Conservation (phyloP, 805 yeast genomes). For the Saturnispora diversa region DNA sequence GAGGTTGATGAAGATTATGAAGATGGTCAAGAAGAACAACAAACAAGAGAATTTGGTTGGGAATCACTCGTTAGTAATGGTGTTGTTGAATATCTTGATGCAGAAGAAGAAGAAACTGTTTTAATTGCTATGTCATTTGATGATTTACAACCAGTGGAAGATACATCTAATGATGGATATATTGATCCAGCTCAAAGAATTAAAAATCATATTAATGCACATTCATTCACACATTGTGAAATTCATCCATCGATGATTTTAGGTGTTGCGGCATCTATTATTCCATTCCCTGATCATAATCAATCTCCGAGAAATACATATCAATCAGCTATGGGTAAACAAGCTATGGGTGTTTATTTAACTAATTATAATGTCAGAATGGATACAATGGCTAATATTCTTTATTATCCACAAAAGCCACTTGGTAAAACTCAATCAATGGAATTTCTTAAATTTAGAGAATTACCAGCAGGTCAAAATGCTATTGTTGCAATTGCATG, state of each 20-base stretch:
- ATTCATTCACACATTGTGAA: constrained; percentile 96
- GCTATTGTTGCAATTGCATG: constrained; percentile 98
- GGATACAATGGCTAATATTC: constrained; percentile 99
- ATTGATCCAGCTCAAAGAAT: constrained; percentile 79
- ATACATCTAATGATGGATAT: constrained; percentile 31
- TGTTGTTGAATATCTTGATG: constrained; percentile 92
- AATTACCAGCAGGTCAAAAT: constrained; percentile 97
- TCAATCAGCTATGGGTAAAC: constrained; percentile 99
- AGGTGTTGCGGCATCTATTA: constrained; percentile 97
- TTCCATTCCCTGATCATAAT: constrained; percentile 99
- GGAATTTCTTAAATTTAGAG: constrained; percentile 96
- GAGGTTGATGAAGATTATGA: constrained; percentile 38
- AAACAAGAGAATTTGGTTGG: constrained; percentile 61
- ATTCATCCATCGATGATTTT: constrained; percentile 98
- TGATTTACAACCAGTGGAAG: constrained; percentile 62
- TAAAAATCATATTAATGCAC: constrained; percentile 45
- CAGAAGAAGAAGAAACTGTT: constrained; percentile 97
- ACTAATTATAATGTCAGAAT: constrained; percentile 94
- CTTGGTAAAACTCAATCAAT: constrained; percentile 95
- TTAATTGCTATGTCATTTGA: constrained; percentile 99
- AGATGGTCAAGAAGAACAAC: constrained; percentile 36
- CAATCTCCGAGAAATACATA: constrained; percentile 99
- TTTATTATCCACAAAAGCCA: constrained; percentile 97
- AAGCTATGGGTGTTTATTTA: constrained; percentile 98
- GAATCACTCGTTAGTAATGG: constrained; percentile 74